Evolutionary conservation across 2,329 filamentous ascomycete genomes (phyloP).

Genomic region (Paraphaeosphaeria minitans): DNA sequence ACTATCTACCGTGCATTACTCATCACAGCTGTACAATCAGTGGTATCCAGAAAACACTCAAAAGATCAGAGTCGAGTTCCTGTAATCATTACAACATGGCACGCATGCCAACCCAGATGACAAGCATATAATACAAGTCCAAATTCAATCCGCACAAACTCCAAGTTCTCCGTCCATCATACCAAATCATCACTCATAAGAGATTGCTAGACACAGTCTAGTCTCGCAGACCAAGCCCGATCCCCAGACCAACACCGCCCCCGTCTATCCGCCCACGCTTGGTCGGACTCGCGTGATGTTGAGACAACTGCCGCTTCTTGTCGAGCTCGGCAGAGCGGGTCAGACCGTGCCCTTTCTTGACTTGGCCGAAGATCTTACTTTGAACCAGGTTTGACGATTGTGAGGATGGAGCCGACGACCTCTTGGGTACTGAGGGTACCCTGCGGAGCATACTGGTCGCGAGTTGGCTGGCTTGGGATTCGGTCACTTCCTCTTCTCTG

Average conservation of each 20-base stretch:
- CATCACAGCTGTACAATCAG: constrained; percentile 3
- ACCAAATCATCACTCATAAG: constrained; percentile 16
- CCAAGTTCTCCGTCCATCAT: not conserved
- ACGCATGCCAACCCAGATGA: constrained; percentile 1
- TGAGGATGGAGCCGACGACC: constrained; percentile 35
- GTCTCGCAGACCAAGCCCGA: constrained; percentile 50
- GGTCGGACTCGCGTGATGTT: constrained; percentile 41
- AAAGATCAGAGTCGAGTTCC: constrained; percentile 5
- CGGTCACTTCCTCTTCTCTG: constrained; percentile 68
- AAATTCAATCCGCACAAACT: constrained; percentile 8
- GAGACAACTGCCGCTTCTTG: constrained; percentile 36
- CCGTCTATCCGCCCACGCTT: constrained; percentile 59
- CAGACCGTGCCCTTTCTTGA: constrained; percentile 59
- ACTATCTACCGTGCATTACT: constrained; percentile 18
- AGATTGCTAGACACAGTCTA: constrained; percentile 10
- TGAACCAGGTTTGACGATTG: constrained; percentile 57
- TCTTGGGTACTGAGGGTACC: constrained; percentile 51
- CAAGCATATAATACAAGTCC: constrained; percentile 9
- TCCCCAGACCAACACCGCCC: constrained; percentile 60
- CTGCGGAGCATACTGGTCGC: constrained; percentile 76
- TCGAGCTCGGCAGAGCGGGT: constrained; percentile 37
- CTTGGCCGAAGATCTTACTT: constrained; percentile 65
- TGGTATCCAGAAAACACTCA: constrained; percentile 8
- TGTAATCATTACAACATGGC: constrained; percentile 17
- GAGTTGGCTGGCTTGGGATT: constrained; percentile 77